Evolutionary conservation across 331 rosid species (phyloP).

Genomic region (Malus hybrid): DNA sequence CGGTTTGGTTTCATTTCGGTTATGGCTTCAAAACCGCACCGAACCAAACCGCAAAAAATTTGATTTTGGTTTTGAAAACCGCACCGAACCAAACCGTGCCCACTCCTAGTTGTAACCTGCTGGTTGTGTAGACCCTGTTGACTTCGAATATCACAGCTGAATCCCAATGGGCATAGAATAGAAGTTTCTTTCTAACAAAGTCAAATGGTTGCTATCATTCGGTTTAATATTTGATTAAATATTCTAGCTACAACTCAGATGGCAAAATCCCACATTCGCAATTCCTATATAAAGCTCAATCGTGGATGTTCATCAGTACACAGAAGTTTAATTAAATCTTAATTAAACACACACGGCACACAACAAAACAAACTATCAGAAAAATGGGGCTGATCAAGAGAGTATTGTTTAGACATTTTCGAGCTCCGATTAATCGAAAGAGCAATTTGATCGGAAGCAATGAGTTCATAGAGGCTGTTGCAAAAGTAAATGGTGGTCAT

Average conservation of each 20-base stretch:
- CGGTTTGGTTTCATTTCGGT: too few relatives aligned
- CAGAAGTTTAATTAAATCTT: background rate
- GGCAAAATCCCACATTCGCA: background rate
- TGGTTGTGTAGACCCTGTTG: background rate
- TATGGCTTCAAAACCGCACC: too few relatives aligned
- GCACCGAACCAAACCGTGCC: too few relatives aligned
- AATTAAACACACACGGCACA: background rate
- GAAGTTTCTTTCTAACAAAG: background rate
- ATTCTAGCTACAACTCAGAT: background rate
- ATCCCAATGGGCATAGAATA: background rate
- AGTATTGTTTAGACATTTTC: constrained; percentile 9
- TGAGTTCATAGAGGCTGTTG: constrained; percentile 8
- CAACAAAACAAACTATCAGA: background rate
- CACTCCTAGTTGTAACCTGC: background rate
- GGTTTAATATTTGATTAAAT: background rate
- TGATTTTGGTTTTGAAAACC: too few relatives aligned
- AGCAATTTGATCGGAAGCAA: constrained; percentile 5
- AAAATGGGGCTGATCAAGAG: constrained; percentile 29
- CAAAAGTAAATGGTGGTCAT: constrained; percentile 9
- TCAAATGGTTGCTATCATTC: constrained; percentile 1
- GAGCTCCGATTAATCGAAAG: constrained; percentile 3
- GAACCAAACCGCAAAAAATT: too few relatives aligned
- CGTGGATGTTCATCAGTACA: background rate
- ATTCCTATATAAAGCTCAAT: background rate
- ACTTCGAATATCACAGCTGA: background rate